phyloP scores from a whole-genome alignment of 2,329 filamentous ascomycete genomes.

The Teratosphaeriaceae sp. region DNA sequence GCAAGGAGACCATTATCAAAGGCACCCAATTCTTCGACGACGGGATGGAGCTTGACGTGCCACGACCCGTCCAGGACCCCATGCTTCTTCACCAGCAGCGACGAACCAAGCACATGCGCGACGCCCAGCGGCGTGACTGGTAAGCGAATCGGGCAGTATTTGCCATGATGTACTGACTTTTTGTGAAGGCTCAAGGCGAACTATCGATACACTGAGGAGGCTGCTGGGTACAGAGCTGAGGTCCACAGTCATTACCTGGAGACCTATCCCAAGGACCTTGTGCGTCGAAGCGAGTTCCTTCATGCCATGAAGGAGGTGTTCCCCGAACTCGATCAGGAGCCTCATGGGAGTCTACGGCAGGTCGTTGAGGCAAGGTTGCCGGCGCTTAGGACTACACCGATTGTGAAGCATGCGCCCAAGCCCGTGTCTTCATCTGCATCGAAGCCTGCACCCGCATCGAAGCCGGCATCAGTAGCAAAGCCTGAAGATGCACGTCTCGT shows the following conservation, averaged over 20 bases:
- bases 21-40: conserved; percentile 7
- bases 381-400: no score
- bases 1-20: conserved; percentile 5
- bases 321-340: not conserved
- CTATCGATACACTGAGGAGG: not conserved
- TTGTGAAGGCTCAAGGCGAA: not conserved
- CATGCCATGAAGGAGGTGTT: not conserved
- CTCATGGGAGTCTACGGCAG: not conserved
- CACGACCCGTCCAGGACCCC: conserved; percentile 7
- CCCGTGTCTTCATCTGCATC: no score
- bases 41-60: conserved; percentile 10
- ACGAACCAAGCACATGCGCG: conserved; percentile 5
- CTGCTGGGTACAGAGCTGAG: not conserved
- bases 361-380: no score
- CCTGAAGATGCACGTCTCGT: not conserved
- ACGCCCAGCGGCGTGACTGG: conserved; percentile 7
- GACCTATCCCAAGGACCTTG: not conserved
- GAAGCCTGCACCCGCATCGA: not conserved
- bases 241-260: not conserved
- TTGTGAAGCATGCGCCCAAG: no score
- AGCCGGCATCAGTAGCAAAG: not conserved
- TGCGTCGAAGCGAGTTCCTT: not conserved
- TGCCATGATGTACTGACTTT: not conserved
- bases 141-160: no score
- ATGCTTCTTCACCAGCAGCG: conserved; percentile 1